phyloP scores from a whole-genome alignment of 768 basidiomycete species.

The Kwoniella sp. region DNA sequence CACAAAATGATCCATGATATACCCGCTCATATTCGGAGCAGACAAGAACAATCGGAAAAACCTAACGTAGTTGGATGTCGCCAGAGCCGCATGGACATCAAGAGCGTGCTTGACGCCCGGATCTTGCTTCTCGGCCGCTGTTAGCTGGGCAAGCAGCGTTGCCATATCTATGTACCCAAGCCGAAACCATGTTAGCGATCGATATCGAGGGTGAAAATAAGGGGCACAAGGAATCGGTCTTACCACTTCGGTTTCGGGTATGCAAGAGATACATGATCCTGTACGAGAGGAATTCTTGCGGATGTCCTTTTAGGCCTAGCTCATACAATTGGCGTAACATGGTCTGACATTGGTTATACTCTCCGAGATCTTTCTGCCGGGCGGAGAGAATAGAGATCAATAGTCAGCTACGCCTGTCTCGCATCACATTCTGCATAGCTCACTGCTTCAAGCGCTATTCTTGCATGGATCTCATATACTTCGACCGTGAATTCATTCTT shows the following conservation, averaged over 20 bases:
- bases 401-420: not conserved
- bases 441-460: slow-evolving; percentile 92
- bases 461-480: slow-evolving; percentile 97
- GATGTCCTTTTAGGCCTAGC: slow-evolving; percentile 85
- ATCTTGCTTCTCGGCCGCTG: slow-evolving; percentile 80
- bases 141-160: slow-evolving; percentile 95
- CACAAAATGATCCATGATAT: slow-evolving; percentile 99
- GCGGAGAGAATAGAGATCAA: not conserved
- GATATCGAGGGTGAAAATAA: too few species aligned
- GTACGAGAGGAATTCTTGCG: slow-evolving; percentile 95
- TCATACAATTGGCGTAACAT: slow-evolving; percentile 88
- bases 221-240: slow-evolving; percentile 42
- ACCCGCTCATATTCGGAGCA: slow-evolving; percentile 95
- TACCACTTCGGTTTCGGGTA: slow-evolving; percentile 90
- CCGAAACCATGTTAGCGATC: not conserved
- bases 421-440: too few species aligned
- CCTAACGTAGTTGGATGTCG: slow-evolving; percentile 91
- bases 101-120: slow-evolving; percentile 84
- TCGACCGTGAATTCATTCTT: slow-evolving; percentile 97
- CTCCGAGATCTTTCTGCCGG: slow-evolving; percentile 87
- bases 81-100: slow-evolving; percentile 79
- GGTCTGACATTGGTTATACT: slow-evolving; percentile 97
- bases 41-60: slow-evolving; percentile 80
- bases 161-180: slow-evolving; percentile 75
- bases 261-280: slow-evolving; percentile 94